Percentiles rank a stretch among this genome's conserved stretches.
Conservation (phyloP, 2,329 filamentous ascomycete species). For the Fusarium sp. region DNA sequence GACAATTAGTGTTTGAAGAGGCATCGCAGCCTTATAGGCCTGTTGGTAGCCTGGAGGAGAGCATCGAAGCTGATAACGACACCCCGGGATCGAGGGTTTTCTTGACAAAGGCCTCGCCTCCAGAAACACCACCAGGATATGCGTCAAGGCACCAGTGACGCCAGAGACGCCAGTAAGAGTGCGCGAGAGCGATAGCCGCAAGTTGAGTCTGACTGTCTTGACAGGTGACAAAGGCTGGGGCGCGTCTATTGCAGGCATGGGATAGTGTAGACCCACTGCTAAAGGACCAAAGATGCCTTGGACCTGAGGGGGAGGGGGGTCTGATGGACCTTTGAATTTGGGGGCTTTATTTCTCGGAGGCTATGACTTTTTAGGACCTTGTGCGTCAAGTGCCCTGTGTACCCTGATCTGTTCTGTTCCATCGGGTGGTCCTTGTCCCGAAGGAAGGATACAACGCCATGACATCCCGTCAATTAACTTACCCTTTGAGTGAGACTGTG, state of each 20-base stretch:
- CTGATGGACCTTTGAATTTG: constrained; percentile 40
- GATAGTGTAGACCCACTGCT: constrained; percentile 45
- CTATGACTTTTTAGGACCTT: constrained; percentile 29
- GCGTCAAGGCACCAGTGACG: constrained; percentile 51
- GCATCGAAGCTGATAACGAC: constrained; percentile 36
- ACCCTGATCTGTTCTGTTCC: constrained; percentile 33
- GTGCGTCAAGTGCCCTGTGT: constrained; percentile 42
- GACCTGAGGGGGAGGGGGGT: constrained; percentile 30
- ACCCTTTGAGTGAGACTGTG: constrained; percentile 35
- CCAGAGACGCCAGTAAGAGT: constrained; percentile 48
- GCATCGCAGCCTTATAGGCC: constrained; percentile 68
- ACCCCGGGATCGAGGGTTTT: constrained; percentile 30
- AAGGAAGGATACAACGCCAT: constrained; percentile 14
- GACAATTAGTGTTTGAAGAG: constrained; percentile 54
- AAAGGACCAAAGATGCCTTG: constrained; percentile 49
- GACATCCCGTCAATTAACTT: constrained; percentile 23
- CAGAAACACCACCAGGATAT: constrained; percentile 36
- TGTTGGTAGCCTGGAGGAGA: constrained; percentile 51
- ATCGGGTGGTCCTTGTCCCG: constrained; percentile 30
- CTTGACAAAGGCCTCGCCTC: constrained; percentile 29
- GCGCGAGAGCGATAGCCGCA: constrained; percentile 49
- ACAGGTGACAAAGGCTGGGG: constrained; percentile 51
- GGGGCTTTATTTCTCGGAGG: constrained; percentile 38
- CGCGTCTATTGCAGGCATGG: constrained; percentile 50
- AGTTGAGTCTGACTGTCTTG: constrained; percentile 50